Conservation (phyloP, 345 rosid genomes). For the Eucalyptus guilfoylei region DNA sequence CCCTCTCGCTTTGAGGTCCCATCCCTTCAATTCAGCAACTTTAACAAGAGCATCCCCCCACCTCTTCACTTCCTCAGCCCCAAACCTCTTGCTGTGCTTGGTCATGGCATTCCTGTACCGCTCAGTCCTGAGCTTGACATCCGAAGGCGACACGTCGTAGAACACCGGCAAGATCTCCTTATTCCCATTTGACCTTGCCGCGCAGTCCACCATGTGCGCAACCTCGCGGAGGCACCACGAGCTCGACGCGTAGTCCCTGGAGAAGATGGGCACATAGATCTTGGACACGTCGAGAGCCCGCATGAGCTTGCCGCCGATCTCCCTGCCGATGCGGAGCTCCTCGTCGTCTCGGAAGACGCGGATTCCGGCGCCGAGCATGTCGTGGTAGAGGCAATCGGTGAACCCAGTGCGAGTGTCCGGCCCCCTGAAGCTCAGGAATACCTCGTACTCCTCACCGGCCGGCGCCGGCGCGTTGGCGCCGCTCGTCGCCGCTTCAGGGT, state of each 20-base stretch:
- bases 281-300: background rate
- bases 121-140: background rate
- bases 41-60: background rate
- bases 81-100: background rate
- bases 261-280: background rate
- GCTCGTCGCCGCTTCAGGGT: background rate
- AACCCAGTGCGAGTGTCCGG: background rate
- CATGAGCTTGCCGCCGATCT: background rate
- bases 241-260: background rate
- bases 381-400: background rate
- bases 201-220: background rate
- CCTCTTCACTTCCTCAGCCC: background rate
- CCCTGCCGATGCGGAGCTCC: background rate
- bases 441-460: background rate
- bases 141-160: background rate
- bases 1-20: background rate
- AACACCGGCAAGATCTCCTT: background rate
- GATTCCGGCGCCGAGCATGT: background rate
- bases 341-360: background rate
- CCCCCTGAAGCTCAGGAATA: background rate
- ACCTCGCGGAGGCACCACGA: background rate
- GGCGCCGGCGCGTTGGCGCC: background rate
- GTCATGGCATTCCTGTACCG: background rate
- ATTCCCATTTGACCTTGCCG: background rate
- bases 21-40: too few relatives aligned